Conservation (phyloP, 371 early-diverging fungal genomes). For the Mycotypha africana region DNA sequence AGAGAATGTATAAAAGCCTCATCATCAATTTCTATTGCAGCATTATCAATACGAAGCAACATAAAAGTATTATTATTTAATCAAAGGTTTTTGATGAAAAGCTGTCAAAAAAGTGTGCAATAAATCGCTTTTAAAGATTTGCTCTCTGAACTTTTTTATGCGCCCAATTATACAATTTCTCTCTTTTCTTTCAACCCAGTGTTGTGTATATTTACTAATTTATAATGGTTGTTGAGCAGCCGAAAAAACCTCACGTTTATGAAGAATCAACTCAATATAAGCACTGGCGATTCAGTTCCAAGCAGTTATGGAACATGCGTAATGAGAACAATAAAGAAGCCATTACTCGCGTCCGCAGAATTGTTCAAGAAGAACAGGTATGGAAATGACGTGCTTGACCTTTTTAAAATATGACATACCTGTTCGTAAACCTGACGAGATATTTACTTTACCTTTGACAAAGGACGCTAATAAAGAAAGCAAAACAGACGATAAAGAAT, state of each 20-base stretch:
- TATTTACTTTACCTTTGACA: too few relatives aligned
- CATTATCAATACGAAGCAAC: too few relatives aligned
- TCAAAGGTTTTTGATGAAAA: too few relatives aligned
- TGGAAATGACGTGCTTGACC: background rate
- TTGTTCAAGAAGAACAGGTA: slow-evolving; percentile 50
- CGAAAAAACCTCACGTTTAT: slow-evolving; percentile 24
- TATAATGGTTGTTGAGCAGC: too few relatives aligned
- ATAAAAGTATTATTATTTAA: too few relatives aligned
- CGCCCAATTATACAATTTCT: background rate
- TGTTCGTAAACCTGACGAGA: too few relatives aligned
- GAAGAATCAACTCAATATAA: slow-evolving; percentile 63
- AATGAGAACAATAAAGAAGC: slow-evolving; percentile 51
- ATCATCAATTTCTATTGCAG: too few relatives aligned
- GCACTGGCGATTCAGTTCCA: slow-evolving; percentile 69
- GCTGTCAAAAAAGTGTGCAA: too few relatives aligned
- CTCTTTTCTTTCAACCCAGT: background rate
- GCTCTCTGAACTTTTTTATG: background rate
- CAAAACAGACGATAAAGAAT: slow-evolving; percentile 22
- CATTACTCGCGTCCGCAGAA: slow-evolving; percentile 50
- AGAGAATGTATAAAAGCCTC: too few relatives aligned
- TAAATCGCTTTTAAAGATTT: too few relatives aligned
- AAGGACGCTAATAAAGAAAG: background rate
- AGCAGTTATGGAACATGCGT: slow-evolving; percentile 55
- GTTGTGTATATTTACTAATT: background rate
- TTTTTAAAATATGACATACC: background rate